Evolutionary conservation across 169 alveolate species (phyloP), one percentile per base, ranked within the genome.

Genomic region (Plasmodium ovale): DNA sequence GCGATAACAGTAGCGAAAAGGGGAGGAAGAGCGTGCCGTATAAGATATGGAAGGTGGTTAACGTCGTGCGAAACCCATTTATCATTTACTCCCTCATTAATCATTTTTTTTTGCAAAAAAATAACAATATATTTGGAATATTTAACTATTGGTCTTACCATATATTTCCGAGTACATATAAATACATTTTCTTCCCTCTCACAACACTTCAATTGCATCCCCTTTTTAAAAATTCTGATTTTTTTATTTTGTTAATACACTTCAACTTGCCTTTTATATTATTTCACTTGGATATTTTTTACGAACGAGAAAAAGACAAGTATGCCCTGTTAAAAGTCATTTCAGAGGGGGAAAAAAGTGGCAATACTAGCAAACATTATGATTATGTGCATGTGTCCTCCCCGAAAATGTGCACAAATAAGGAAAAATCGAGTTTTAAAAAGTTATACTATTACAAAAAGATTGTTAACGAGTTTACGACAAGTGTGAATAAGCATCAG

Each of bases 131-230:
- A 60, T 77, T 77, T 29, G 47, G 62, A 62, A 77, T 77, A 23
- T 77, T 77, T 14, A 44, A 60, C 14, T 77, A 77, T 31, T 77
- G 88, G 88, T 77, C 88, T 3, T 59, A 77, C 4, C 19, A 77
- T n/a, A 23, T 77, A 21, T 77, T 77, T 14, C 88, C 88, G 37
- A 77, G 88, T 14, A 77, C 88, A 42, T 77, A 77, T 35, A 77
- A 77, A 47, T 77, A 77, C 12, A 44, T 77, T 5, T 77, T 77
- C 49, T 77, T 77, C 16, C 88, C 88, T 14, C 47, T 77, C 12
- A n/a, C 68, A 7, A 44, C 37, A 16, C 64, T 77, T 47, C 77
- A 77, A 35, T 68, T 77, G 9, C 88, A 77, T 14, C 88, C 77
- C 1, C 16, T 77, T 7, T 77, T 77, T 77, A 44, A 64, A 35